Base-by-base conservation (phyloP, 2,329 filamentous ascomycete genomes). In the Metarhizium anisopliae region DNA sequence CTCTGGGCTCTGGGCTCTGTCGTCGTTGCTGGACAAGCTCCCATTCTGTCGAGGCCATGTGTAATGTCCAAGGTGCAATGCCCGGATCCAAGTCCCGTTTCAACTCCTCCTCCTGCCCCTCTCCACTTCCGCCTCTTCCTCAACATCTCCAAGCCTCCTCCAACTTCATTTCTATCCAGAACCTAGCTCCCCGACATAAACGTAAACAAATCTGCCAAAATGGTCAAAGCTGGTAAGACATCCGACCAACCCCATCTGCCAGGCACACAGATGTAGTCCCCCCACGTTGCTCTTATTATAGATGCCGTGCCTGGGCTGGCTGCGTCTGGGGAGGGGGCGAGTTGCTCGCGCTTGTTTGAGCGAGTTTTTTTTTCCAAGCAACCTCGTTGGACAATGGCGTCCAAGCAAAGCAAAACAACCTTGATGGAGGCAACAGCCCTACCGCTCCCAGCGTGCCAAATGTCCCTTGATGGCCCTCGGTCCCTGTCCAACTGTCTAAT, bases 141-240 rank as follows among this genome's bases (percentile, higher is more conserved):
- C 57, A 43, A 56, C 59, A 52, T 47, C 54, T 60, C 36, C 59
- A 45, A 45, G 18, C 42, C 18, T 45, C 53, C 42, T 40, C 50
- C 54, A 38, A 54, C 47, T 36, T 50, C 42, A n/a, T 52, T n/a
- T 43, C 16, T 32, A 43, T 38, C 16, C n/a, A n/a, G 40, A 16
- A 16, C 50, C 7, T 49, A 30, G 45, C 45, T 35, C 18, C 45
- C 29, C 30, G 13, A 32, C 55, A 52, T 56, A 64, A 58, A 59
- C 52, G 51, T 57, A 69, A 66, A 67, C 63, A 69, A 75, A 78
- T 65, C 77, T 78, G 77, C 78, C 87, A 96, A 85, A 85, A 96
- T 96, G 92, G 92, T 96, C 82, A 96, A 96, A 84, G 92, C 93
- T 79, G 90, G 90, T 95, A 45, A 58, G 84, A 71, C 25, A n/a